Evolutionary conservation across 2,329 filamentous ascomycete genomes (phyloP).

Genomic region (Dactylellina drechsleri): DNA sequence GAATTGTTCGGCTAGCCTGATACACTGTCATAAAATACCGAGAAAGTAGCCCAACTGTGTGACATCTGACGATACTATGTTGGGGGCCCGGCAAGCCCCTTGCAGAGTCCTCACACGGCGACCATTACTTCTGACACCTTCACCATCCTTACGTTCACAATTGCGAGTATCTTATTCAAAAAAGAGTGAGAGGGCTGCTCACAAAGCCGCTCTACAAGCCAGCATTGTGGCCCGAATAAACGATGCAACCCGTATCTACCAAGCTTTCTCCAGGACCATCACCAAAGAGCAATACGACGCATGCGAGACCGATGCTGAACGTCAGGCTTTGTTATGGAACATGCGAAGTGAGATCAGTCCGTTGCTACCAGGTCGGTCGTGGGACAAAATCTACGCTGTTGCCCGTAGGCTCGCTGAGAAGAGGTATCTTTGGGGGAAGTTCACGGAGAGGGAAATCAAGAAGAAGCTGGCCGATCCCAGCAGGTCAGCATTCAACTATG

Average conservation of each 20-base stretch:
- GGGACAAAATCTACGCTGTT: constrained; percentile 22
- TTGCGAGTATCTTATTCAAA: neutral
- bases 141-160: neutral
- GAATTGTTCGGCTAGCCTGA: too few relatives aligned
- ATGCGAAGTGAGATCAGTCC: constrained; percentile 7
- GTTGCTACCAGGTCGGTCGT: constrained; percentile 13
- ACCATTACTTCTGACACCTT: neutral
- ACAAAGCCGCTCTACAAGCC: constrained; percentile 1
- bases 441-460: neutral
- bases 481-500: neutral
- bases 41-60: too few relatives aligned
- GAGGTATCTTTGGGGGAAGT: constrained; percentile 6
- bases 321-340: constrained; percentile 31
- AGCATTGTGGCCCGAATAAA: neutral
- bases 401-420: constrained; percentile 31
- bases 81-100: constrained; percentile 2
- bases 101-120: neutral
- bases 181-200: neutral
- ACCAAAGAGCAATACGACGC: constrained; percentile 8
- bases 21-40: too few relatives aligned
- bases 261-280: constrained; percentile 11
- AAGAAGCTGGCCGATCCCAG: neutral
- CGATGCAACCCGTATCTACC: constrained; percentile 19
- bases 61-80: neutral
- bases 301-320: constrained; percentile 16